These are phyloP conservation scores for Pythium coloratum DNA, from an alignment of 352 stramenopile species.

Conservation along the genomic window DNA sequence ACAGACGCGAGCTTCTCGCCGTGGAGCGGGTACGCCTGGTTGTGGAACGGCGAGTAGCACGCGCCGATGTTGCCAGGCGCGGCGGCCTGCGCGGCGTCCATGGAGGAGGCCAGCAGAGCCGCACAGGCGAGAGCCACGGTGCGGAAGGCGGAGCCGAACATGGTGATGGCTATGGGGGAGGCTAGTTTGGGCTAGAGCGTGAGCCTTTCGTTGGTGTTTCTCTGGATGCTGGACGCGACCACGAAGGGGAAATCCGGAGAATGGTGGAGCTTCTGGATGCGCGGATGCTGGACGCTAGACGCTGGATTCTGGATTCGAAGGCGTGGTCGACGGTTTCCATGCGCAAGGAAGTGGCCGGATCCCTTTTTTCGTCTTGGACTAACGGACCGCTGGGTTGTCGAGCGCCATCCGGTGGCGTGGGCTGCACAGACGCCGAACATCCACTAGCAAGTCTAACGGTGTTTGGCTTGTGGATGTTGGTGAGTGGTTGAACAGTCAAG, in stretches of 20 bases:
- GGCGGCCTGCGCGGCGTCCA: not conserved
- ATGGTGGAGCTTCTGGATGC: no score
- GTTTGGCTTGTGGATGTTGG: not conserved
- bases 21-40: constrained; percentile 43
- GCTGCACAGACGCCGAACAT: not conserved
- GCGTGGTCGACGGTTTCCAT: not conserved
- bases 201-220: not conserved
- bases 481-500: not conserved
- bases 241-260: no score
- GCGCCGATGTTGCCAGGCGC: constrained; percentile 36
- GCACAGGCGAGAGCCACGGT: constrained; percentile 11
- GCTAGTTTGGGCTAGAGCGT: not conserved
- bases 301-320: not conserved
- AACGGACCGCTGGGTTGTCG: not conserved
- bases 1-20: constrained; percentile 15
- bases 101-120: constrained; percentile 8
- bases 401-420: not conserved
- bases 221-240: not conserved
- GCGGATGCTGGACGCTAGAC: not conserved
- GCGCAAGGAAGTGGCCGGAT: not conserved
- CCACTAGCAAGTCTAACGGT: not conserved
- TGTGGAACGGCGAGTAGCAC: constrained; percentile 62
- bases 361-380: not conserved
- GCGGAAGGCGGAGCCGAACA: constrained; percentile 13
- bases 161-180: not conserved